phyloP scores from a whole-genome alignment of 805 yeast genomes.

The Brettanomyces bruxellensis region DNA sequence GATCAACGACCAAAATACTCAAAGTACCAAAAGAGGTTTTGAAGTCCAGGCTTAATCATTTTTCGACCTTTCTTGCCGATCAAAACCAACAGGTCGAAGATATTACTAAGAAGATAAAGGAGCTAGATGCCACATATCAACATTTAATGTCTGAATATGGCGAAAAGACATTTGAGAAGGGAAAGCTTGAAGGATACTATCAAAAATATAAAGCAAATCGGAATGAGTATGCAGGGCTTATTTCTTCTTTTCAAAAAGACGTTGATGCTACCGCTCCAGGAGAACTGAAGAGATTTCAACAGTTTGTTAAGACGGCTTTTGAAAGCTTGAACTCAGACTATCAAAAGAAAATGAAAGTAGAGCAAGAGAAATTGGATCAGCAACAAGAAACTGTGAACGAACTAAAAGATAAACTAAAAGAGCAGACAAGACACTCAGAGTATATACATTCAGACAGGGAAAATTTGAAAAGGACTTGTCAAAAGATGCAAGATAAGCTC shows the following conservation, averaged over 20 bases:
- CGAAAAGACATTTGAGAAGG: conserved; percentile 38
- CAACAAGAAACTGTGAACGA: conserved; percentile 6
- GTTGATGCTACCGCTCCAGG: background rate
- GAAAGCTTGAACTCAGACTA: background rate
- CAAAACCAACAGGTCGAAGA: conserved; percentile 17
- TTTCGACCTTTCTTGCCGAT: conserved; percentile 21
- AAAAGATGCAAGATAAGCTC: conserved; percentile 30
- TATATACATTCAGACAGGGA: conserved; percentile 34
- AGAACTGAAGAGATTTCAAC: background rate
- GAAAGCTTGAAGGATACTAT: conserved; percentile 36
- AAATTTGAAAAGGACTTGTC: conserved; percentile 26
- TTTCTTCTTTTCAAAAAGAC: background rate
- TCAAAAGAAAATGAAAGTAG: conserved; percentile 1
- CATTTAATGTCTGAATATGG: conserved; percentile 26
- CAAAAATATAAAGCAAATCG: conserved; percentile 15
- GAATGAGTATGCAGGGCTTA: background rate
- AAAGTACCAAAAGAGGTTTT: conserved; percentile 36
- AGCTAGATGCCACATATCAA: conserved; percentile 4
- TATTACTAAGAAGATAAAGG: conserved; percentile 12
- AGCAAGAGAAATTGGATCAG: background rate
- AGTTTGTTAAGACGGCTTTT: background rate
- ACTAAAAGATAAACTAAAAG: conserved; percentile 26
- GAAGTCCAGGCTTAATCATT: conserved; percentile 30
- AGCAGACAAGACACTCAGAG: conserved; percentile 34
- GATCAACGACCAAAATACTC: conserved; percentile 35